Percentiles rank a stretch among this genome's conserved stretches.
phyloP scores from a whole-genome alignment of 1,139 yeast species.

The Kodamaea fungicola region DNA sequence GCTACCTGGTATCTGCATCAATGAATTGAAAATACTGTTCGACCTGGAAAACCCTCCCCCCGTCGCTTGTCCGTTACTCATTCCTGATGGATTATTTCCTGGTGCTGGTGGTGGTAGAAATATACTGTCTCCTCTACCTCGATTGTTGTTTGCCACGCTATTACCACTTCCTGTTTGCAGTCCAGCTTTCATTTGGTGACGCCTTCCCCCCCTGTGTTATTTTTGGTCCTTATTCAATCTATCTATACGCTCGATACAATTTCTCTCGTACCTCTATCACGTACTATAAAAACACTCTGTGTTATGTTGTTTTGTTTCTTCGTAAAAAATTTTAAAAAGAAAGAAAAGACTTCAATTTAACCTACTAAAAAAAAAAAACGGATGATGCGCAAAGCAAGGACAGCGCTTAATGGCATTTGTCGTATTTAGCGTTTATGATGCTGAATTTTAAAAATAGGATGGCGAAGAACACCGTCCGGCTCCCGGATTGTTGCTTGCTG shows the following conservation, averaged over 20 bases:
- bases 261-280: no score
- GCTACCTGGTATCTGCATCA: constrained; percentile 40
- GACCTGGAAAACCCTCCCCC: constrained; percentile 25
- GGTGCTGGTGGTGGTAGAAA: constrained; percentile 26
- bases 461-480: no score
- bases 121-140: constrained; percentile 19
- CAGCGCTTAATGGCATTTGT: not conserved
- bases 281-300: no score
- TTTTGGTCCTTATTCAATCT: no score
- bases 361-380: constrained; percentile 5
- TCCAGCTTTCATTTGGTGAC: no score
- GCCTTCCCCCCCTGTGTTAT: no score
- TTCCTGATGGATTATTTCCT: constrained; percentile 3
- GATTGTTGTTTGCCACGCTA: no score
- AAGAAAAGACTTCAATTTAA: constrained; percentile 5
- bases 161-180: no score
- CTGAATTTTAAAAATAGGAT: not conserved
- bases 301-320: constrained; percentile 5
- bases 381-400: constrained; percentile 3
- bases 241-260: no score
- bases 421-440: not conserved
- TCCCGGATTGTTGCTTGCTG: no score
- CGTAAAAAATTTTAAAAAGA: constrained; percentile 8
- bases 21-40: constrained; percentile 40
- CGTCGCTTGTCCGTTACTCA: no score